Evolutionary conservation across 345 rosid genomes (phyloP).

Genomic region (Sonneratia caseolaris): DNA sequence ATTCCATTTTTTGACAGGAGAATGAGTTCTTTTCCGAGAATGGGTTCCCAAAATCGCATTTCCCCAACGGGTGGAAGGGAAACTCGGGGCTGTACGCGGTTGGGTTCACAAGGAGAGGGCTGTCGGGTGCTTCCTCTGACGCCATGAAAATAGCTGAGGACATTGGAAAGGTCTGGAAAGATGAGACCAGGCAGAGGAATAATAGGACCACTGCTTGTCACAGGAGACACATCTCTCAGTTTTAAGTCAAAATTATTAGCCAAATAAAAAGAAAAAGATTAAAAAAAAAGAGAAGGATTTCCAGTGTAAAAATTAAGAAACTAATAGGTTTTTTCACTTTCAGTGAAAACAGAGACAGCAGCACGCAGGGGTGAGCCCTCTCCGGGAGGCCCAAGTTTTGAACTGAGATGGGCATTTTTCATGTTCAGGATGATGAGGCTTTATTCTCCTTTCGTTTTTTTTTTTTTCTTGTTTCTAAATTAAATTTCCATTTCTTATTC

Average conservation of each 20-base stretch:
- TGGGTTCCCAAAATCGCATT: constrained; percentile 63
- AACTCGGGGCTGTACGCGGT: constrained; percentile 78
- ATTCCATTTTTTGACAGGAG: constrained; percentile 32
- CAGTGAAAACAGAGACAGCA: neutral
- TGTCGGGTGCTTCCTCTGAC: constrained; percentile 74
- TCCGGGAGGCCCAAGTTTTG: constrained; percentile 4
- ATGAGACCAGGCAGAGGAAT: constrained; percentile 63
- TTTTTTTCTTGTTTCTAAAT: neutral
- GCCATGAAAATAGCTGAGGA: constrained; percentile 64
- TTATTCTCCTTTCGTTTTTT: neutral
- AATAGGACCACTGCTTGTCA: constrained; percentile 50
- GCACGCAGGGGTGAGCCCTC: constrained; percentile 10
- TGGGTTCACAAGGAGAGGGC: constrained; percentile 86
- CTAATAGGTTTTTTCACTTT: neutral
- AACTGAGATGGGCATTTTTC: constrained; percentile 6
- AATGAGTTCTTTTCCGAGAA: constrained; percentile 59
- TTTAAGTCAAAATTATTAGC: constrained; percentile 15
- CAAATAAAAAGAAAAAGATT: neutral
- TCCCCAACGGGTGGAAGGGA: constrained; percentile 92
- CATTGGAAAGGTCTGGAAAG: constrained; percentile 55
- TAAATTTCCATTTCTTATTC: neutral
- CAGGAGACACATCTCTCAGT: constrained; percentile 77
- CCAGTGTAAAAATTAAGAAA: neutral
- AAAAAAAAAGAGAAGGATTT: neutral
- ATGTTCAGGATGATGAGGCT: constrained; percentile 13